These are phyloP conservation scores for Leccinum subspadiceum DNA, from an alignment of 1,284 basidiomycete species.

Conservation along the genomic window DNA sequence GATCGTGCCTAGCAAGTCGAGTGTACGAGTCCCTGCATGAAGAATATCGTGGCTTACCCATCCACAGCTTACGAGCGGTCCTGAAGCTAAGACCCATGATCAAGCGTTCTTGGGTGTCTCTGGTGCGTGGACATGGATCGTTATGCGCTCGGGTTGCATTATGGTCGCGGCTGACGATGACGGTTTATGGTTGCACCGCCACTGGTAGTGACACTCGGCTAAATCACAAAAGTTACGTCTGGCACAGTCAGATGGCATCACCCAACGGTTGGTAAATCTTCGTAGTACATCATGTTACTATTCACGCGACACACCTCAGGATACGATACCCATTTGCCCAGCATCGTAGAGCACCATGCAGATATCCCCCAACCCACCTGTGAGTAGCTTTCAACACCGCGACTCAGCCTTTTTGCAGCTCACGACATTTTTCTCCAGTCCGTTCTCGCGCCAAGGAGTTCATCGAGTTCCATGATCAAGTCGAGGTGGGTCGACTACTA, in stretches of 20 bases:
- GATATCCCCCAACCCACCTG: conserved; percentile 9
- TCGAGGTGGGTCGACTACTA: conserved; percentile 44
- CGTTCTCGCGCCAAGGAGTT: conserved; percentile 65
- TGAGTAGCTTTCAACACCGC: conserved; percentile 11
- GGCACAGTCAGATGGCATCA: conserved; percentile 11
- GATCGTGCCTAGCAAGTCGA: conserved; percentile 22
- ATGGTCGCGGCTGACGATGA: conserved; percentile 17
- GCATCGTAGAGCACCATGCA: conserved; percentile 4
- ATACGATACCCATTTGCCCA: conserved; percentile 1
- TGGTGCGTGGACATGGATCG: not conserved
- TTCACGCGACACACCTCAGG: conserved; percentile 7
- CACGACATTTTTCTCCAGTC: conserved; percentile 30
- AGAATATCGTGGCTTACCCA: conserved; percentile 25
- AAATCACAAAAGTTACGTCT: not conserved
- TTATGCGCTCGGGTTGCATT: not conserved
- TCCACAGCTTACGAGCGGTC: conserved; percentile 31
- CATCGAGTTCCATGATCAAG: conserved; percentile 81
- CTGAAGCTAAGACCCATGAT: conserved; percentile 32
- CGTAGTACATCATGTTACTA: not conserved
- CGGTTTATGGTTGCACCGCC: conserved; percentile 18
- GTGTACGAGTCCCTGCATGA: not conserved
- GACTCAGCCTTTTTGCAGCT: not conserved
- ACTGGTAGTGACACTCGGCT: conserved; percentile 5
- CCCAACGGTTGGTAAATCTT: conserved; percentile 10
- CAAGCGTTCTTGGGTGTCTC: not conserved